Evolutionary conservation across 768 basidiomycete species (phyloP).

Genomic region (Hygrocybe punicea): DNA sequence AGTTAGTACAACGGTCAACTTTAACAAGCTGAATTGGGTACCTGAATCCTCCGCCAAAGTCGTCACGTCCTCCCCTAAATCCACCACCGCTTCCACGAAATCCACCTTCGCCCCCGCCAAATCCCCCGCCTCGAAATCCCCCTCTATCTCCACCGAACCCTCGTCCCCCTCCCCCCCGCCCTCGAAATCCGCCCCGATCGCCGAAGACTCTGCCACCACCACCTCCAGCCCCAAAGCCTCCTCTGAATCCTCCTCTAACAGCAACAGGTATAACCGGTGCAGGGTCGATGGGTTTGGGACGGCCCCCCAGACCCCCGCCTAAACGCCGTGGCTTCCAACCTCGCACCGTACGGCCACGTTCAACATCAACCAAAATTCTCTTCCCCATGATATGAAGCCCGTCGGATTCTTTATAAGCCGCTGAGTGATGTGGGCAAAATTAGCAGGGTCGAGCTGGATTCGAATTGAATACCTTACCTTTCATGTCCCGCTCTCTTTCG

Average conservation of each 20-base stretch:
- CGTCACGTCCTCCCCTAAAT: conserved; percentile 42
- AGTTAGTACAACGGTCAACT: conserved; percentile 4
- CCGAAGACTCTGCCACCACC: conserved; percentile 44
- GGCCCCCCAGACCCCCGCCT: conserved; percentile 98
- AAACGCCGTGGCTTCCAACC: conserved; percentile 97
- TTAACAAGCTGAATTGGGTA: conserved; percentile 19
- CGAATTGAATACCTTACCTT: conserved; percentile 58
- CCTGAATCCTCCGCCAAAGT: conserved; percentile 55
- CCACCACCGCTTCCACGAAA: conserved; percentile 34
- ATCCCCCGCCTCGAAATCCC: conserved; percentile 43
- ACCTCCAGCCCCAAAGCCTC: conserved; percentile 42
- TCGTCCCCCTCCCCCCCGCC: conserved; percentile 36
- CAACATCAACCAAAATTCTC: conserved; percentile 94
- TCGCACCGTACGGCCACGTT: conserved; percentile 94
- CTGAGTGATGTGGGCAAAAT: conserved; percentile 36
- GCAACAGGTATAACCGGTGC: conserved; percentile 33
- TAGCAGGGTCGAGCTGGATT: not conserved
- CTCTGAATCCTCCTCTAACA: conserved; percentile 42
- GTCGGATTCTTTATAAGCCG: conserved; percentile 98
- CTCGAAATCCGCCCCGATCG: conserved; percentile 44
- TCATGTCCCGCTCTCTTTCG: conserved; percentile 98
- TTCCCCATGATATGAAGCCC: conserved; percentile 95
- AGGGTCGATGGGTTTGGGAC: conserved; percentile 78
- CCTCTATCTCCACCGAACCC: conserved; percentile 45
- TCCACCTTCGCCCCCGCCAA: conserved; percentile 20